Evolutionary conservation across 345 rosid genomes (phyloP).

Genomic region (Fremontodendron californicum): DNA sequence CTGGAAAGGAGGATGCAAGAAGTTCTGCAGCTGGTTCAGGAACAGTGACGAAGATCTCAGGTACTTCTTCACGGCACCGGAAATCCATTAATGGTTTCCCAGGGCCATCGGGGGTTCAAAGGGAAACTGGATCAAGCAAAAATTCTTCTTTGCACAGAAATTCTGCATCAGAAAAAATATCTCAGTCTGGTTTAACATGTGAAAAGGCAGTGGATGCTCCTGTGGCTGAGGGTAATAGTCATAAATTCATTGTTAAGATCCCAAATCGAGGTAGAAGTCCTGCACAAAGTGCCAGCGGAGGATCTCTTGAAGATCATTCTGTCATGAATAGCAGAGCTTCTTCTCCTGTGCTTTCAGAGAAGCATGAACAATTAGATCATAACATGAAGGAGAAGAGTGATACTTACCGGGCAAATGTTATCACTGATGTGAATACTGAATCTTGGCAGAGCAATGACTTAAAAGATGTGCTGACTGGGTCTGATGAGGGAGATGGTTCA

Average conservation of each 20-base stretch:
- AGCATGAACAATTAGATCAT: conserved; percentile 49
- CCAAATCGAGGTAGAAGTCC: conserved; percentile 77
- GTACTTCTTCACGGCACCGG: conserved; percentile 49
- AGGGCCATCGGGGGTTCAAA: conserved; percentile 39
- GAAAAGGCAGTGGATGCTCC: conserved; percentile 57
- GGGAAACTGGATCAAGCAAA: conserved; percentile 48
- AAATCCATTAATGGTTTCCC: conserved; percentile 56
- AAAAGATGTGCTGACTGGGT: conserved; percentile 44
- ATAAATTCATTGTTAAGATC: conserved; percentile 67
- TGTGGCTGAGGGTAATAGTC: conserved; percentile 49
- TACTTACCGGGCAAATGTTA: conserved; percentile 31
- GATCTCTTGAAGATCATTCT: conserved; percentile 58
- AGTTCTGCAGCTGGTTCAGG: conserved; percentile 56
- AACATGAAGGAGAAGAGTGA: conserved; percentile 46
- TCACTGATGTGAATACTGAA: conserved; percentile 45
- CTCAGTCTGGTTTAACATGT: conserved; percentile 39
- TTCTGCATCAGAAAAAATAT: conserved; percentile 49
- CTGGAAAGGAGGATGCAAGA: conserved; percentile 62
- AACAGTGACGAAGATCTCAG: conserved; percentile 35
- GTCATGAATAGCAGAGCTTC: conserved; percentile 51
- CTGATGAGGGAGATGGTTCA: conserved; percentile 51
- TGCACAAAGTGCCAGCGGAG: conserved; percentile 59
- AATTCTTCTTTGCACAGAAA: conserved; percentile 47
- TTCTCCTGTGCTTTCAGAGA: conserved; percentile 55
- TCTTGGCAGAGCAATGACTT: conserved; percentile 63